Percentiles rank a stretch among this genome's conserved stretches.
phyloP scores from a whole-genome alignment of 1,284 basidiomycete genomes.

The Mycena citricolor region DNA sequence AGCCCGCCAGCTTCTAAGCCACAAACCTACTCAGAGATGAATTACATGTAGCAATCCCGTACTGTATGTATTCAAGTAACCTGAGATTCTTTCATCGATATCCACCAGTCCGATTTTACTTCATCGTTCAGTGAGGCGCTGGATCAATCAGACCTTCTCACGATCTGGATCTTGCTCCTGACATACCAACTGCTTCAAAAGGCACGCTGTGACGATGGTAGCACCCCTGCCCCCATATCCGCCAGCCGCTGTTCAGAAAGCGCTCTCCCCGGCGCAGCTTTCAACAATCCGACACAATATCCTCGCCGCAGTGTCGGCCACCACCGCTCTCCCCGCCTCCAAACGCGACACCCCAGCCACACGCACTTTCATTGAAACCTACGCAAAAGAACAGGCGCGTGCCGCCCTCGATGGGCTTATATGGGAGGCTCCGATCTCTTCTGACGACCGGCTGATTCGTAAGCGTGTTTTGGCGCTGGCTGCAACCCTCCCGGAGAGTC shows the following conservation, averaged over 20 bases:
- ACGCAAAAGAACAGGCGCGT: slow-evolving; percentile 53
- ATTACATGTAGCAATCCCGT: too few species aligned
- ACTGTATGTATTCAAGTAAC: too few species aligned
- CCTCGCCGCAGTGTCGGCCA: slow-evolving; percentile 43
- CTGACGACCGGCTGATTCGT: slow-evolving; percentile 47
- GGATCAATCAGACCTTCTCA: too few species aligned
- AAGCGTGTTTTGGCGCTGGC: slow-evolving; percentile 56
- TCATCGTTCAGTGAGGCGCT: too few species aligned
- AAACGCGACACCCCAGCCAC: slow-evolving; percentile 47
- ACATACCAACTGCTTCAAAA: too few species aligned
- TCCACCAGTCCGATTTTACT: too few species aligned
- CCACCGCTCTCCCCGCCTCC: slow-evolving; percentile 45
- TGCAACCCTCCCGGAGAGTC: slow-evolving; percentile 46
- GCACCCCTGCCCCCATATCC: slow-evolving; percentile 52
- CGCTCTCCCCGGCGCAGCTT: slow-evolving; percentile 53
- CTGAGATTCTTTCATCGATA: too few species aligned
- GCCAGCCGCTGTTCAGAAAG: slow-evolving; percentile 45
- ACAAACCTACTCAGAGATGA: too few species aligned
- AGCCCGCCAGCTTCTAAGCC: too few species aligned
- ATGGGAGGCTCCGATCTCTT: slow-evolving; percentile 44
- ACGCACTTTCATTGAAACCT: slow-evolving; percentile 53
- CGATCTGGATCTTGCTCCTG: too few species aligned
- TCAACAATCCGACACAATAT: slow-evolving; percentile 49
- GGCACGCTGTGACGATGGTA: too few species aligned
- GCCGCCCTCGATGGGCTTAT: slow-evolving; percentile 53